Percentiles rank a stretch among this genome's conserved stretches.
phyloP scores from a whole-genome alignment of 768 basidiomycete species.

The Agrocybe praecox region DNA sequence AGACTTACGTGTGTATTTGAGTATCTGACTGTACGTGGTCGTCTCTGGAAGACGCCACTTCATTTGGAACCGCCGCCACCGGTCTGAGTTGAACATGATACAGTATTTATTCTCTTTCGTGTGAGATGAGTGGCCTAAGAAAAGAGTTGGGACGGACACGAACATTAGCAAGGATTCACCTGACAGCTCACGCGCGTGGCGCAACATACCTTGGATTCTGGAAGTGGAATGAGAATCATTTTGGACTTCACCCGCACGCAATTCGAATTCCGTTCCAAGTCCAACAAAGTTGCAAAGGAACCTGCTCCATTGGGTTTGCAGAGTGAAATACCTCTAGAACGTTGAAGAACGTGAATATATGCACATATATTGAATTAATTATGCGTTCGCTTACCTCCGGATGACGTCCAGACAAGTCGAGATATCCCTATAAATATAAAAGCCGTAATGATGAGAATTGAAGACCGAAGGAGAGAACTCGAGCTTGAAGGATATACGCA shows the following conservation, averaged over 20 bases:
- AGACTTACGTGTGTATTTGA: conserved; percentile 20
- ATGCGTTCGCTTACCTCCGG: conserved; percentile 13
- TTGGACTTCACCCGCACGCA: not conserved
- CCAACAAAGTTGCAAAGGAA: conserved; percentile 19
- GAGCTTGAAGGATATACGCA: not conserved
- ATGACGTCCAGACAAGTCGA: conserved; percentile 26
- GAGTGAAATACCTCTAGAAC: conserved; percentile 19
- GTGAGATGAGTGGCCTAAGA: too few species aligned
- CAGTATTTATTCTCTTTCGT: not conserved
- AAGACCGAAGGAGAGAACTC: too few species aligned
- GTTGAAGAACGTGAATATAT: not conserved
- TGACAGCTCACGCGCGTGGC: not conserved
- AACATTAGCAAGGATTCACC: not conserved
- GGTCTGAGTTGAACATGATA: conserved; percentile 13
- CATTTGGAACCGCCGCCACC: conserved; percentile 22
- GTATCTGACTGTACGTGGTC: conserved; percentile 15
- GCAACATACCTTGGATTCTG: not conserved
- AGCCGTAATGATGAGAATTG: not conserved
- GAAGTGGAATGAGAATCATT: conserved; percentile 2
- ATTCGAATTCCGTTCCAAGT: conserved; percentile 11
- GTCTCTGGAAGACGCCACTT: conserved; percentile 24
- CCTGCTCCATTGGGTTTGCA: conserved; percentile 23
- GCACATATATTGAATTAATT: not conserved
- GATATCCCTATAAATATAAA: conserved; percentile 15
- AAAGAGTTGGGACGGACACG: too few species aligned